Base-by-base conservation (phyloP, 1,139 yeast genomes). In the Lodderomyces parapsilosis region DNA sequence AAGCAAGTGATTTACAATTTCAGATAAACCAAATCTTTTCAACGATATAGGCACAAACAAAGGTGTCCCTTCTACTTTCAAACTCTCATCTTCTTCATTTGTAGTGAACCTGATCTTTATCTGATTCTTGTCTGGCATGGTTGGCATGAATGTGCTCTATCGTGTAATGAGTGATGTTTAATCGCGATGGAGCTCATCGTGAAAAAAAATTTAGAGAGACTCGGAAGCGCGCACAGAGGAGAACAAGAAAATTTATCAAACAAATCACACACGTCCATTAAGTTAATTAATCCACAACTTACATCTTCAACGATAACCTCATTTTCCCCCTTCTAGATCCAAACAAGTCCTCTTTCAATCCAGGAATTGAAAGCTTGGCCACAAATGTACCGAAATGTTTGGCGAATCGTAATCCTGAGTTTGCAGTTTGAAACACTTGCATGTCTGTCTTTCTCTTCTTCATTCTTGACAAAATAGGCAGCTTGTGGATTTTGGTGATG, bases 1-100 rank as follows among this genome's bases (percentile, higher is more conserved):
- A 38, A 93, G 71, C 46, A 93, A 74, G 67, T 91, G 97, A 66
- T 93, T 94, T 30, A 93, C 96, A 59, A 93, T 83, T 65, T 93
- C 98, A 1, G 96, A 89, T 40, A 93, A 77, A 42, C 99, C 99
- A 61, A 81, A 91, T 62, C 98, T 78, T 56, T 87, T 90, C 55
- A 93, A 75, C 3, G 85, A 68, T 24, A 86, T 86, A 15, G 99
- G 99, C 13, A 90, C 97, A 58, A 77, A 87, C 45, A 91, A 73
- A 8, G 96, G 95, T 35, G 86, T 80, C 43, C 89, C 96, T n/a
- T 86, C 78, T 4, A 89, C 88, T 42, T 80, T 83, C 41, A 86
- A 59, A 17, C 78, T 60, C 50, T 85, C 83, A 52, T 88, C 95
- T 50, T 80, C 83, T 56, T 91, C 97, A 53, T 93, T 80, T 37